Evolutionary conservation across 305 asterid species (phyloP).

Genomic region (Withania somnifera): DNA sequence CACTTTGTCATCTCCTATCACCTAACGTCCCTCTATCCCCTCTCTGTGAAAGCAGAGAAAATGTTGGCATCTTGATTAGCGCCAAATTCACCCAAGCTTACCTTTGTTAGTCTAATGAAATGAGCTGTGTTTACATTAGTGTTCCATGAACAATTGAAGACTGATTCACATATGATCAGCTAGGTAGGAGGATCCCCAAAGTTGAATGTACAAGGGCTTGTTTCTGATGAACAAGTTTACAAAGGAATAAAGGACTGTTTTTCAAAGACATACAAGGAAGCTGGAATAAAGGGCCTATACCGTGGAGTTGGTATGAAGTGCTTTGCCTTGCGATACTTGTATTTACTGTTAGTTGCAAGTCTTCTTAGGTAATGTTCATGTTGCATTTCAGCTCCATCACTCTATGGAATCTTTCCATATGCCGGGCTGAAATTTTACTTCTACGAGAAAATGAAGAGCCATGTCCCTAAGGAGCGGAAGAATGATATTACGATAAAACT

Average conservation of each 20-base stretch:
- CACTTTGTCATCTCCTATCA: background rate
- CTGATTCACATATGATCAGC: conserved; percentile 21
- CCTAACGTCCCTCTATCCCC: background rate
- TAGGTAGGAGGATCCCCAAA: conserved; percentile 63
- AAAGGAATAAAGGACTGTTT: conserved; percentile 80
- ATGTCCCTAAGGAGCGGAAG: conserved; percentile 56
- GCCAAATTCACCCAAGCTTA: background rate
- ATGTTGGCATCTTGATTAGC: background rate
- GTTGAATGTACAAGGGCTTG: conserved; percentile 24
- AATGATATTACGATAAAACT: conserved; percentile 70
- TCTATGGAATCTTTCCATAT: conserved; percentile 87
- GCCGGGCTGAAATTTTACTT: conserved; percentile 91
- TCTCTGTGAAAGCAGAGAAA: background rate
- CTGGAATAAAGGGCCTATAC: conserved; percentile 76
- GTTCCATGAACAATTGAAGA: background rate
- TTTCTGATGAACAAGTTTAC: conserved; percentile 36
- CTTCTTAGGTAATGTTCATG: background rate
- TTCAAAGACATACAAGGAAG: conserved; percentile 69
- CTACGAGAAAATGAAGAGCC: conserved; percentile 90
- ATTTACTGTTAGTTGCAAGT: background rate
- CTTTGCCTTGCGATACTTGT: background rate
- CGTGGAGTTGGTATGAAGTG: conserved; percentile 78
- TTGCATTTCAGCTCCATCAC: conserved; percentile 62
- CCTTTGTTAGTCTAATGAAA: background rate
- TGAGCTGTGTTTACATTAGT: conserved; percentile 2